Evolutionary conservation across 129 eudicot species (phyloP).

Genomic region (Helichrysum umbraculigerum): DNA sequence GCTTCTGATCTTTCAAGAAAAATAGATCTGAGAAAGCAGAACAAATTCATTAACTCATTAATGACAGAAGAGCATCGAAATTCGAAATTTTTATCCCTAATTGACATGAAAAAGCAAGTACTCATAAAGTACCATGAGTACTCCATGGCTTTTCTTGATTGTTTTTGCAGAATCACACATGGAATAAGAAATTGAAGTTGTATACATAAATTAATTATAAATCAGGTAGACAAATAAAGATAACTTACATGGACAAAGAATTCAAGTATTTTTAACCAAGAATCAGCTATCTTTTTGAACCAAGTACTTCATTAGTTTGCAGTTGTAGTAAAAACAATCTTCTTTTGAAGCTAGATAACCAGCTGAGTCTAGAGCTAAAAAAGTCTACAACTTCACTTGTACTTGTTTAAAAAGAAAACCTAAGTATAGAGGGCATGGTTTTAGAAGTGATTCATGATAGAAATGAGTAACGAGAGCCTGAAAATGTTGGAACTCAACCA

Average conservation of each 20-base stretch:
- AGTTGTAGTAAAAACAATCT: slow-evolving; percentile 16
- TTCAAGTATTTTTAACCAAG: slow-evolving; percentile 18
- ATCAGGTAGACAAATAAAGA: slow-evolving; percentile 17
- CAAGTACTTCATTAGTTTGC: slow-evolving; percentile 14
- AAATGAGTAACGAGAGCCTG: slow-evolving; percentile 30
- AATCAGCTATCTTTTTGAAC: slow-evolving; percentile 18
- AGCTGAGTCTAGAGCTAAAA: slow-evolving; percentile 21
- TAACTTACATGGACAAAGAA: slow-evolving; percentile 31
- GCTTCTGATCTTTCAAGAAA: slow-evolving; percentile 30
- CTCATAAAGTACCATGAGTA: slow-evolving; percentile 32
- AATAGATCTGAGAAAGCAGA: slow-evolving; percentile 33
- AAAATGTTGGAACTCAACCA: slow-evolving; percentile 57
- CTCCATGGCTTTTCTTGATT: slow-evolving; percentile 25
- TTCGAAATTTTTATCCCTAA: slow-evolving; percentile 5
- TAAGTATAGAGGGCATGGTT: slow-evolving; percentile 22
- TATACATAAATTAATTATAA: slow-evolving; percentile 10
- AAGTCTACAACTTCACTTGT: slow-evolving; percentile 28
- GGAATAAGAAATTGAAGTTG: slow-evolving; percentile 17
- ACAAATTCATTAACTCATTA: slow-evolving; percentile 3
- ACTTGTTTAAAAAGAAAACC: slow-evolving; percentile 35
- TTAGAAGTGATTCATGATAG: slow-evolving; percentile 25
- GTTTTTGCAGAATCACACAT: slow-evolving; percentile 25
- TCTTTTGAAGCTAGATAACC: not conserved
- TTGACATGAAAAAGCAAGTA: slow-evolving; percentile 16
- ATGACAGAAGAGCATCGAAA: slow-evolving; percentile 3